Base-by-base conservation (phyloP, 306 rosid species). In the Gastrolobium villosum region DNA sequence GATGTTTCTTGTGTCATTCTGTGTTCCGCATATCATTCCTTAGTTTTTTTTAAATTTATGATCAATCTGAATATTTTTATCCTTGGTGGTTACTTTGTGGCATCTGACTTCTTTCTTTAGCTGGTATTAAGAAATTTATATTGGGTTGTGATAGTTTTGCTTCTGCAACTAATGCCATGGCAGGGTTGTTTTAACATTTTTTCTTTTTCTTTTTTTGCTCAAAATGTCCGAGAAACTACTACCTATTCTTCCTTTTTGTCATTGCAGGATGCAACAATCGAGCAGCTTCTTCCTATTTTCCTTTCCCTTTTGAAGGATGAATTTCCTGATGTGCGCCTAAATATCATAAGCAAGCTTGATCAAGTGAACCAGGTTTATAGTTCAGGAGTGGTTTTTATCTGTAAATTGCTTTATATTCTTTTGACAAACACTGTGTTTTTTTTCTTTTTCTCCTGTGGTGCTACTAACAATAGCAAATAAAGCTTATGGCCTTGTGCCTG, bases 301-400 rank as follows among this genome's bases (percentile, higher is more conserved):
- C 97, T 92, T 61, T 92, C 96, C 60, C 92, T 92, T 73, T 84
- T 90, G 79, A 92, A 90, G 92, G 97, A 92, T 75, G 97, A 92
- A 77, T 92, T 92, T 84, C 97, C 97, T 20, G 97, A 92, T 84
- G 97, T 90, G 49, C 93, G 97, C 49, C 87, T 92, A 15, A 92
- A 87, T 71, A 92, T 92, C 59, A 92, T 92, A 71, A 92, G 97
- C 93, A 92, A 92, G 82, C 97, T 92, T 64, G 97, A 92, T 90
- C 96, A 92, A 92, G 97, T 92, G 79, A 92, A 92, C 75, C 96
- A 92, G 97, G 97, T 90, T 70, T 74, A 69, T 75, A 1, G 11
- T 39, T 77, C 49, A n/a, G 67, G 37, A 35, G 65, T 60, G 50
- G 52, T 26, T 43, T 56, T 63, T 56, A 13, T 52, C 61, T 72